Evolutionary conservation across 2,329 filamentous ascomycete genomes (phyloP).

Genomic region (Fusarium napiforme): DNA sequence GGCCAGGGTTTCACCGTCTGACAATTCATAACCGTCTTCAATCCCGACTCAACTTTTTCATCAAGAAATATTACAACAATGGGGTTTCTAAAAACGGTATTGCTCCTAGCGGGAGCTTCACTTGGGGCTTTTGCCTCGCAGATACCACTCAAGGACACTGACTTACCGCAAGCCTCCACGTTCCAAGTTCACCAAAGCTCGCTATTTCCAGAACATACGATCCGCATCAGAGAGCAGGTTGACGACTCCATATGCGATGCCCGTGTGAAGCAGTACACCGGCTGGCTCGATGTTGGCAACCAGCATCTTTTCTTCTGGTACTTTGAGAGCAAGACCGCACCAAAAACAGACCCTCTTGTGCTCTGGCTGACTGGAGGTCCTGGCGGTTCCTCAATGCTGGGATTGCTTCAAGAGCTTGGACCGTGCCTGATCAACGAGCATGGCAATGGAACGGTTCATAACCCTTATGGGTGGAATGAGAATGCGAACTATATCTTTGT

Average conservation of each 20-base stretch:
- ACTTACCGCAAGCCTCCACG: not conserved
- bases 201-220: conserved; percentile 18
- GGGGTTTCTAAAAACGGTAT: conserved; percentile 3
- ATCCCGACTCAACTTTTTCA: not conserved
- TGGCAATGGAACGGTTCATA: conserved; percentile 18
- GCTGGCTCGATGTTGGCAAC: conserved; percentile 27
- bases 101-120: not conserved
- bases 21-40: not conserved
- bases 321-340: conserved; percentile 33
- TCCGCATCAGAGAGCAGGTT: conserved; percentile 34
- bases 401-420: conserved; percentile 32
- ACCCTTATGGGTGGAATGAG: conserved; percentile 35
- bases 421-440: conserved; percentile 33
- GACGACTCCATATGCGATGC: conserved; percentile 30
- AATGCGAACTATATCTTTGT: conserved; percentile 40
- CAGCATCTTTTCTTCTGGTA: conserved; percentile 42
- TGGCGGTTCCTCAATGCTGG: conserved; percentile 30
- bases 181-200: conserved; percentile 21
- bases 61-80: not conserved
- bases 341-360: conserved; percentile 23
- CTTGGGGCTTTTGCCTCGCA: conserved; percentile 3
- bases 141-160: not conserved
- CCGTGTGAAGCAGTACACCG: conserved; percentile 36
- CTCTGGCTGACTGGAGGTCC: conserved; percentile 39
- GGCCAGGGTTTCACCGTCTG: not conserved